Base-by-base conservation (phyloP, 2,329 filamentous ascomycete genomes). In the Nigrograna mackinnonii region DNA sequence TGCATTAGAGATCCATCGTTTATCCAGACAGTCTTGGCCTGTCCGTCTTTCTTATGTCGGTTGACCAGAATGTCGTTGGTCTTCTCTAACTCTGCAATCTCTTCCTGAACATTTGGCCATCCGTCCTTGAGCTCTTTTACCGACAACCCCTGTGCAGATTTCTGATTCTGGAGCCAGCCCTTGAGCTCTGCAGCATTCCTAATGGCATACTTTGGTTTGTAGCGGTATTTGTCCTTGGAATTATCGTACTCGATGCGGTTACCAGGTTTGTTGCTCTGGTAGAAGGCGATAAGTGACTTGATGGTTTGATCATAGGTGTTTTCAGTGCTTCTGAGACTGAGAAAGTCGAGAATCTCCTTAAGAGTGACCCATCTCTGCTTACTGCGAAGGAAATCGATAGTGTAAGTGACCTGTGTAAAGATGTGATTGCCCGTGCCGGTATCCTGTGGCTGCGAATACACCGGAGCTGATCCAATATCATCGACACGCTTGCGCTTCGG, bases 41-140 rank as follows among this genome's bases (percentile, higher is more conserved):
- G 82, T 61, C 88, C 86, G 66, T 97, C 92, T 74, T 97, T 97
- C 72, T 94, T 95, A 42, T 91, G 91, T 47, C 91, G 83, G 17
- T 89, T 87, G 5, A 96, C 89, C 24, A 97, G 78, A 34, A 97
- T 78, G 67, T 86, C 86, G 61, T 91, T 86, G 64, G 88, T 82
- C 30, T 71, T 72, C 73, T 96, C 92, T 38, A 99, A 79, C 54
- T 82, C 77, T 49, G 87, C 81, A 64, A 99, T 87, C 7, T 87
- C 81, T 16, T 86, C 81, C 47, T 91, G 84, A 60, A 90, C 95
- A 57, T 86, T 85, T 18, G 86, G 84, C 94, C 94, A 99, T 50
- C 94, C 94, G 66, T 99, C 94, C 71, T 96, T 95, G 48, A 99
- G 80, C 58, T 96, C 91, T 67, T 90, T 91, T 49, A 97, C 89